phyloP scores from a whole-genome alignment of 192 early-diverging fungal species.

The Rhizoclosmatium sp. region DNA sequence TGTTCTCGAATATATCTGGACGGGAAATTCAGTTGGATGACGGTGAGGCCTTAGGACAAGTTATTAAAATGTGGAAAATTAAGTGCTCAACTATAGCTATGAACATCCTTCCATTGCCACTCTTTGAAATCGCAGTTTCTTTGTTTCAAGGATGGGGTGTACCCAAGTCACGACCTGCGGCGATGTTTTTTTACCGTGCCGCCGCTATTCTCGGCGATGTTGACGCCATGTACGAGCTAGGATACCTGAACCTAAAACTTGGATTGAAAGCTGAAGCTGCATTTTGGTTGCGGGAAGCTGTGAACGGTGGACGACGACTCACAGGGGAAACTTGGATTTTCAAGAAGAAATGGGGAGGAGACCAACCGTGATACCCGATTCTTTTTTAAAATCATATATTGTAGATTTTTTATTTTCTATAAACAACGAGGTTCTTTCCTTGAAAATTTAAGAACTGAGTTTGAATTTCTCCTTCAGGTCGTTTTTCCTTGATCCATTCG shows the following conservation, averaged over 20 bases:
- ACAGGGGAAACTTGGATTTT: conserved; percentile 48
- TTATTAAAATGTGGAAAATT: not conserved
- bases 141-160: conserved; percentile 48
- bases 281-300: conserved; percentile 42
- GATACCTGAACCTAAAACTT: conserved; percentile 20
- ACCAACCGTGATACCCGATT: not conserved
- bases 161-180: conserved; percentile 28
- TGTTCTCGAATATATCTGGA: not conserved
- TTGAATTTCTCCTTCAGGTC: not conserved
- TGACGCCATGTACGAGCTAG: conserved; percentile 40
- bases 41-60: not conserved
- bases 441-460: conserved; percentile 29
- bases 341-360: conserved; percentile 47
- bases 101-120: conserved; percentile 40
- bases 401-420: not conserved
- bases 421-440: conserved; percentile 32
- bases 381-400: not conserved
- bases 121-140: conserved; percentile 44
- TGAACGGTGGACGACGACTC: conserved; percentile 19
- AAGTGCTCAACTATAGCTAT: conserved; percentile 5
- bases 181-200: conserved; percentile 42
- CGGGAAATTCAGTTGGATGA: not conserved
- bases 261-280: conserved; percentile 41
- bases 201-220: conserved; percentile 44
- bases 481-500: conserved; percentile 33